phyloP scores from a whole-genome alignment of 108 stramenopile genomes.

The Cyclotella sp. region DNA sequence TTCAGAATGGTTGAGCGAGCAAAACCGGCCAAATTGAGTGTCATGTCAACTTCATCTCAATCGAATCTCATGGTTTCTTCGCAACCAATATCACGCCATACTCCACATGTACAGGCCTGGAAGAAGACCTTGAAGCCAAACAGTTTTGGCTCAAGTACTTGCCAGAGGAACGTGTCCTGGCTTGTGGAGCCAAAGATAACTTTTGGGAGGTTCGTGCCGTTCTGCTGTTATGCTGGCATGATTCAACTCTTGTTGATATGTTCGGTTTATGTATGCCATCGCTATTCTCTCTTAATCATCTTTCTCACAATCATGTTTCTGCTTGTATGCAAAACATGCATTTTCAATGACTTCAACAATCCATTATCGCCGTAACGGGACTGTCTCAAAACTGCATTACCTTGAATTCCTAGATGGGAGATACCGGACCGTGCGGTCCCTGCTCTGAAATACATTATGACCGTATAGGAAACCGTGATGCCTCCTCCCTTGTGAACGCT shows the following conservation, averaged over 20 bases:
- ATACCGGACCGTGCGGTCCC: constrained; percentile 97
- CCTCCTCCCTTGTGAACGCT: constrained; percentile 91
- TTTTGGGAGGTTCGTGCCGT: constrained; percentile 94
- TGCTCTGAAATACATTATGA: constrained; percentile 99
- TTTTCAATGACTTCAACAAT: too few species aligned
- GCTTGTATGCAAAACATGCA: not conserved
- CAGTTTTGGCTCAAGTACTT: constrained; percentile 82
- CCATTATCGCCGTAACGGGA: too few species aligned
- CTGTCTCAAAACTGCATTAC: not conserved
- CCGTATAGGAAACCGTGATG: constrained; percentile 92
- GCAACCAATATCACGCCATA: not conserved
- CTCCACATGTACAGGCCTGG: not conserved
- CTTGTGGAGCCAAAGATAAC: constrained; percentile 92
- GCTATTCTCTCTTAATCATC: too few species aligned
- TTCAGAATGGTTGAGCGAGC: too few species aligned
- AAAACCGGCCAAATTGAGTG: too few species aligned
- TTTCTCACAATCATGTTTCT: too few species aligned
- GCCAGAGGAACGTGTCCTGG: constrained; percentile 83
- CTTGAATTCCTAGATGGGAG: constrained; percentile 75
- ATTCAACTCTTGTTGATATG: not conserved
- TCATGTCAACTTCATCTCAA: not conserved
- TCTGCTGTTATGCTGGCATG: not conserved
- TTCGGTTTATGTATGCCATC: too few species aligned
- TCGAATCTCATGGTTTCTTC: not conserved
- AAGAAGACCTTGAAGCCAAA: constrained; percentile 87